Evolutionary conservation across 495 filamentous ascomycete species (phyloP), one percentile per base, ranked within the genome.

Genomic region (Cairneyella variabilis): DNA sequence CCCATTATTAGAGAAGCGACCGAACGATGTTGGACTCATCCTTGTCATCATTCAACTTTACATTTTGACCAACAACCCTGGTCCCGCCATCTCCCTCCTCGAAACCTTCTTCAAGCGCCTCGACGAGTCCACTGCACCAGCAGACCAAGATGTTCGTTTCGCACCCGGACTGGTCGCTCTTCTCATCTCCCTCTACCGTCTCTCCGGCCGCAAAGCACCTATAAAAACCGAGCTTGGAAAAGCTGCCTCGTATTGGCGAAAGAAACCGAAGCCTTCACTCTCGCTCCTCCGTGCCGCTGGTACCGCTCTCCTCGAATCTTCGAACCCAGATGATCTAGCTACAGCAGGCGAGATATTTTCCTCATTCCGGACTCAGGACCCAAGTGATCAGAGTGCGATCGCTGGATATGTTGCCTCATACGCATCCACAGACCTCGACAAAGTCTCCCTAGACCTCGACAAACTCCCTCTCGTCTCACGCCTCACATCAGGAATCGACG

Each of bases 31-130:
- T 25, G 95, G 93, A 7, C 74, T 97, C 2, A 72, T 89, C 8
- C 72, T 97, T 36, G 92, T 89, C 11, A 80, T 90, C 16, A 79
- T 92, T 6, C 91, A 97, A 64, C 79, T 97, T 32, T 91, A 95
- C 61, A 72, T 96, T 14, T 74, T 80, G 38, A 77, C 73, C 32
- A 81, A 86, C 26, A 96, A 96, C 64, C 80, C 83, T 45, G 83
- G 77, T 17, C 83, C 85, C 3, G 93, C 95, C 2, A 83, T 90
- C 48, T 74, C 72, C 38, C 76, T 89, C 5, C 72, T 99, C 16
- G 89, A 95, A 60, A 71, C 76, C 11, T 87, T 90, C 58, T 75
- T 95, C 34, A 80, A 76, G 53, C 78, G 76, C 16, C 76, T 96
- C n/a, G 88, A 92, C 57, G 69, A 78, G 28, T 83, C 83, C 10